phyloP scores from a whole-genome alignment of 1,139 yeast species.

The Pichia sp. region DNA sequence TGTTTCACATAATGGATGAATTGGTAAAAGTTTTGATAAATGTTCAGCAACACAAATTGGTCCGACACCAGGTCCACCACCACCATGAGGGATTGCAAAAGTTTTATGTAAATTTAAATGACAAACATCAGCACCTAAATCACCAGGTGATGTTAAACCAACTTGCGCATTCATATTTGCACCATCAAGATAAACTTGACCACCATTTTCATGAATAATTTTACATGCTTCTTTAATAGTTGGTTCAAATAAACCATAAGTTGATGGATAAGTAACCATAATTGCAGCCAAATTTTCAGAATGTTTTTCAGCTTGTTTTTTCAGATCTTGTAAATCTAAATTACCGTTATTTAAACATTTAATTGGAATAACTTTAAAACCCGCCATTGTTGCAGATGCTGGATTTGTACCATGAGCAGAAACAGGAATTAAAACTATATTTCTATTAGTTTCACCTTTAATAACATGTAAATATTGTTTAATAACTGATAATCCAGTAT shows the following conservation, averaged over 20 bases:
- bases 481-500: constrained; percentile 86
- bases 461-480: constrained; percentile 62
- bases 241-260: constrained; percentile 94
- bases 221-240: constrained; percentile 81
- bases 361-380: constrained; percentile 86
- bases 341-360: constrained; percentile 84
- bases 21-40: constrained; percentile 76
- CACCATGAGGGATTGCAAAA: constrained; percentile 97
- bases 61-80: constrained; percentile 99
- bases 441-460: constrained; percentile 66
- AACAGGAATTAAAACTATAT: constrained; percentile 89
- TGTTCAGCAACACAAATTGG: constrained; percentile 92
- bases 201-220: constrained; percentile 77
- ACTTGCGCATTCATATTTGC: constrained; percentile 99
- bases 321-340: constrained; percentile 70
- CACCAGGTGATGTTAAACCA: constrained; percentile 96
- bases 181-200: constrained; percentile 95
- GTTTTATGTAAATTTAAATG: constrained; percentile 95
- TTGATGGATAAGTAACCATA: constrained; percentile 96
- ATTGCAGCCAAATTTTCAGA: constrained; percentile 71
- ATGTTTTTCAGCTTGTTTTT: constrained; percentile 66
- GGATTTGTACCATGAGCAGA: constrained; percentile 99
- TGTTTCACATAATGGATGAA: constrained; percentile 58
- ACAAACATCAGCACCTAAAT: constrained; percentile 97
- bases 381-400: constrained; percentile 97